Conservation (phyloP, 225 moss, liverwort and hornwort species). For the Polytrichum commune region DNA sequence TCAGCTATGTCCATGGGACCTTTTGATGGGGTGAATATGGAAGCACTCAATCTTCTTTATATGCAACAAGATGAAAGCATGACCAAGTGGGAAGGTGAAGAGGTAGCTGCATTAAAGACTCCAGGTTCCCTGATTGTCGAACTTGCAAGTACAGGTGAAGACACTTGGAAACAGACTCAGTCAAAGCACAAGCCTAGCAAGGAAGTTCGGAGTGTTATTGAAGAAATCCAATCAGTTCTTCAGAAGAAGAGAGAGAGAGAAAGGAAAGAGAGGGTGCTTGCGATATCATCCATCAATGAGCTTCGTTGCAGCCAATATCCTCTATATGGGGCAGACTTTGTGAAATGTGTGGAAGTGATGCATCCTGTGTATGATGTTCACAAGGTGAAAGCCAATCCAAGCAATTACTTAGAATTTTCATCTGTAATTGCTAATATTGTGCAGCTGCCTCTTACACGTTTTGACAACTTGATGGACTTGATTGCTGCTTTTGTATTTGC, state of each 20-base stretch:
- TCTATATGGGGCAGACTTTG: constrained; percentile 60
- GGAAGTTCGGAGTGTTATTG: constrained; percentile 63
- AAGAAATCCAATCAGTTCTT: constrained; percentile 60
- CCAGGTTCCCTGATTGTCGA: constrained; percentile 78
- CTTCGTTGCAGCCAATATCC: constrained; percentile 66
- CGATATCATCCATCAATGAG: constrained; percentile 55
- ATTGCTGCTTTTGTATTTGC: constrained; percentile 91
- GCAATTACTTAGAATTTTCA: constrained; percentile 74
- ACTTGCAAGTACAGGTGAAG: constrained; percentile 83
- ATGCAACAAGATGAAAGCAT: constrained; percentile 50
- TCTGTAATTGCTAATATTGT: constrained; percentile 76
- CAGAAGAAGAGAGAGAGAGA: constrained; percentile 53
- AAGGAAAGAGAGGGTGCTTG: constrained; percentile 53
- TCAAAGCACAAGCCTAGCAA: constrained; percentile 24
- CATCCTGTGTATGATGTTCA: constrained; percentile 80
- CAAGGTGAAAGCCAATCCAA: constrained; percentile 41
- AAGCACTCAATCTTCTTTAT: constrained; percentile 51
- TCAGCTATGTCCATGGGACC: constrained; percentile 45
- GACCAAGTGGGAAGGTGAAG: constrained; percentile 82
- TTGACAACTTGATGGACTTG: constrained; percentile 58
- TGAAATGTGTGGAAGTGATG: constrained; percentile 58
- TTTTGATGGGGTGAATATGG: constrained; percentile 42
- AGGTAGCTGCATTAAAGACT: constrained; percentile 51
- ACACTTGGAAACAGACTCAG: constrained; percentile 57
- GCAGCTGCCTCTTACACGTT: constrained; percentile 69